Evolutionary conservation across 441 rosid genomes (phyloP), one percentile per base, ranked within the genome.

Genomic region (Arabidopsis lyrata): DNA sequence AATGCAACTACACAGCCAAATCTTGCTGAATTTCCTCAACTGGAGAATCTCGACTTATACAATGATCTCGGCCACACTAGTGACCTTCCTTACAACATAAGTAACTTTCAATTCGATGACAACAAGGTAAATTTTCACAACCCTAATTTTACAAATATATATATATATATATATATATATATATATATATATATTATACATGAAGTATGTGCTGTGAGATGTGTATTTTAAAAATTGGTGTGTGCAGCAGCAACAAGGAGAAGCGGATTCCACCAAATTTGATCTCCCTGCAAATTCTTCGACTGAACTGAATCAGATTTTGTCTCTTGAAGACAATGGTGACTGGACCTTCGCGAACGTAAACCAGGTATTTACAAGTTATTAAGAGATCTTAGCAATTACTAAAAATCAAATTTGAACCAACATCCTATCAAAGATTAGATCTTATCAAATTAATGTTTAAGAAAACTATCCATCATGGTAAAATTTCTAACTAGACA

Each of bases 331-430:
- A 48, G 56, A 70, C n/a, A 29, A 59, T 35, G 63, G 34, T 53
- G 62, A 41, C 7, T 24, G 72, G 68, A 66, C 38, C 36, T 41
- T 35, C 15, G 36, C 20, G 18, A 71, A 77, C 59, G 27, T 2
- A 50, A 72, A 72, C 36, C 63, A 77, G 80, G 80, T 71, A 65
- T 34, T 20, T 54, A 36, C 6, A 53, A 54, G 36, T 44, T 16
- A 15, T 3, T 42, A 42, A 6, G 8, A 68, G 4, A 22, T 52
- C 18, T 32, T 55, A 63, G 15, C 42, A 38, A 41, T 29, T 20
- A 42, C 18, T 24, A 11, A 42, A 42, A 13, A 8, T 15, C 9
- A 15, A 27, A 9, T 14, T 9, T 31, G 42, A 18, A 48, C 12
- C 14, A 47, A 45, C 53, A 1, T 45, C 39, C 39, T 44, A 15